These are phyloP conservation scores for Ophiostoma ulmi DNA, from an alignment of 2,329 filamentous ascomycete genomes.

Conservation along the genomic window DNA sequence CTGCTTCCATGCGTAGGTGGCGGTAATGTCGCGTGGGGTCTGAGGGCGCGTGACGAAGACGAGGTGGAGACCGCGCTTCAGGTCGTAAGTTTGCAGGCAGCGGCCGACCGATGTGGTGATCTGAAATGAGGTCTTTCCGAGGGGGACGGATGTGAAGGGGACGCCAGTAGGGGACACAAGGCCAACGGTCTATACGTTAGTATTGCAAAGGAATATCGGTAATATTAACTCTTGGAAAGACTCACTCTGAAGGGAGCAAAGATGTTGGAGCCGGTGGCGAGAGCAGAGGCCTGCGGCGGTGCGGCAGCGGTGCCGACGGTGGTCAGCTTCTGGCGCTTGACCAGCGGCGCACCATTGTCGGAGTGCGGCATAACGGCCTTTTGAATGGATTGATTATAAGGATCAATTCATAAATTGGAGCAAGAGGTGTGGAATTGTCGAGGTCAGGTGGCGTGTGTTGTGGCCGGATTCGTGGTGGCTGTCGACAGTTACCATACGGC, in stretches of 20 bases:
- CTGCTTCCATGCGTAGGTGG: slow-evolving; percentile 82
- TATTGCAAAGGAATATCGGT: background rate
- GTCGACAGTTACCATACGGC: background rate
- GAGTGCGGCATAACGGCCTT: slow-evolving; percentile 47
- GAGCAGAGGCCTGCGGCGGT: slow-evolving; percentile 38
- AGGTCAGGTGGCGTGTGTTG: background rate
- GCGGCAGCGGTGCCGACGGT: slow-evolving; percentile 32
- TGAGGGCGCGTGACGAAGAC: slow-evolving; percentile 90
- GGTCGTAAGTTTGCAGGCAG: slow-evolving; percentile 90
- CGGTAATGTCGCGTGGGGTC: slow-evolving; percentile 79
- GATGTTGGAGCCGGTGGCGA: slow-evolving; percentile 61
- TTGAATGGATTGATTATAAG: background rate
- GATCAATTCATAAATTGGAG: background rate
- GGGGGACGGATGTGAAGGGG: slow-evolving; percentile 80
- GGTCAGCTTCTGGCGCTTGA: slow-evolving; percentile 69
- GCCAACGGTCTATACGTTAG: slow-evolving; percentile 68
- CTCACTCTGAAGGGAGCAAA: slow-evolving; percentile 90
- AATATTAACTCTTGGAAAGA: slow-evolving; percentile 17
- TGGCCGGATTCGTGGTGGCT: background rate
- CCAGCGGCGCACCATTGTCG: slow-evolving; percentile 54
- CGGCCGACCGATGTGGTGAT: slow-evolving; percentile 91
- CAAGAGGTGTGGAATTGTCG: background rate
- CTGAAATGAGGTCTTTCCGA: slow-evolving; percentile 93
- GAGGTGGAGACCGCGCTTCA: slow-evolving; percentile 82
- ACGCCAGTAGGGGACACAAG: slow-evolving; percentile 86